Evolutionary conservation across 2,329 filamentous ascomycete genomes (phyloP).

Genomic region (Mollisiaceae sp.): DNA sequence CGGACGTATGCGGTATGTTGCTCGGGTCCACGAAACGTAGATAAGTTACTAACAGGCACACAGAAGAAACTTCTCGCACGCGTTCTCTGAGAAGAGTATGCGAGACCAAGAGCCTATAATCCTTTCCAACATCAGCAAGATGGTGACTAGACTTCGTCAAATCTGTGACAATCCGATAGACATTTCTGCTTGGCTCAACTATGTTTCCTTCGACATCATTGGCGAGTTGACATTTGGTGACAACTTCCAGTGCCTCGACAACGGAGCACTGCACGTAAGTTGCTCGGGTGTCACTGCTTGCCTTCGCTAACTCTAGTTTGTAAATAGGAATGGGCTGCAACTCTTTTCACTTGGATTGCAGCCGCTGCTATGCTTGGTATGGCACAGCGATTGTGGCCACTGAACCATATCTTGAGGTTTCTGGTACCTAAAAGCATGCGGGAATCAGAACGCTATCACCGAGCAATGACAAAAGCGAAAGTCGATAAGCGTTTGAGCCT

Average conservation of each 20-base stretch:
- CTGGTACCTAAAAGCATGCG: constrained; percentile 30
- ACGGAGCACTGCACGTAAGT: constrained; percentile 25
- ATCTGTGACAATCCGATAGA: constrained; percentile 7
- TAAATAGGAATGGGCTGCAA: constrained; percentile 38
- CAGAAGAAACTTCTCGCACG: constrained; percentile 43
- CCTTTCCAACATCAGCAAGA: constrained; percentile 45
- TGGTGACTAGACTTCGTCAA: constrained; percentile 37
- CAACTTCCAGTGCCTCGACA: background rate
- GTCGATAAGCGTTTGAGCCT: constrained; percentile 22
- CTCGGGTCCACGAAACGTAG: background rate
- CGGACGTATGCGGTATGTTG: constrained; percentile 18
- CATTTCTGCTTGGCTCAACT: constrained; percentile 26
- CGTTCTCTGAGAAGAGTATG: constrained; percentile 49
- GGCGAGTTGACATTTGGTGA: constrained; percentile 1
- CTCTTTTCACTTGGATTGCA: constrained; percentile 36
- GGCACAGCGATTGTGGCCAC: constrained; percentile 28
- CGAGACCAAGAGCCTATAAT: constrained; percentile 50
- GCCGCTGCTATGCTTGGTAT: constrained; percentile 32
- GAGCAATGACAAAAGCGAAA: constrained; percentile 32
- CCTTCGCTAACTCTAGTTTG: background rate
- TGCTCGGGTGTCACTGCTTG: background rate
- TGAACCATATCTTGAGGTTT: constrained; percentile 23
- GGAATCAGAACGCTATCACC: constrained; percentile 29
- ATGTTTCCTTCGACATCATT: constrained; percentile 46
- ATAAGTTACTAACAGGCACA: background rate